phyloP scores from a whole-genome alignment of 202 grass and related monocot species.

The Setaria viridis region DNA sequence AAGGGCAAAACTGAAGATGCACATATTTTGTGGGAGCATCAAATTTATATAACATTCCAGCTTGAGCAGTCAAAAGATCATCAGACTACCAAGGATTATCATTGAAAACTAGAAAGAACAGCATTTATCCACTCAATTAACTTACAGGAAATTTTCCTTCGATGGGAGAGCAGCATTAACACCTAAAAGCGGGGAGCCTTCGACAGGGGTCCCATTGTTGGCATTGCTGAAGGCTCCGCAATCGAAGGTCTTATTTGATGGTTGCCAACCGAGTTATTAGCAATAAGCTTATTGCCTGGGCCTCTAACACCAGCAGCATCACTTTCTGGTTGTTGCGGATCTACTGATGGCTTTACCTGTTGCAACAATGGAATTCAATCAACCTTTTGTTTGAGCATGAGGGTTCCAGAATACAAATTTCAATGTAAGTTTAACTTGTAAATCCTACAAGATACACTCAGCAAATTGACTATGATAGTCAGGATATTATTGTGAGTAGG shows the following conservation, averaged over 20 bases:
- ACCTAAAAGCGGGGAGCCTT: conserved; percentile 69
- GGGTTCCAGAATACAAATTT: neutral
- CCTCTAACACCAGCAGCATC: conserved; percentile 55
- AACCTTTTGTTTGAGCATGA: conserved; percentile 33
- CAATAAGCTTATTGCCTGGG: conserved; percentile 49
- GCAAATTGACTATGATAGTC: conserved; percentile 13
- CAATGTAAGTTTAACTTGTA: conserved; percentile 6
- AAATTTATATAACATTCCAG: neutral
- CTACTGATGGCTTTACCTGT: conserved; percentile 64
- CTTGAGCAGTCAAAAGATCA: neutral
- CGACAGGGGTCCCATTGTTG: conserved; percentile 38
- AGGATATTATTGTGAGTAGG: neutral
- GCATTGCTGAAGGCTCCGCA: conserved; percentile 59
- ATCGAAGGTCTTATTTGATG: conserved; percentile 60
- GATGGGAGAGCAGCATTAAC: conserved; percentile 22
- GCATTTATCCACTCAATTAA: neutral
- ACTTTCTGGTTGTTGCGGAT: conserved; percentile 61
- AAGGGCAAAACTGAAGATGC: neutral
- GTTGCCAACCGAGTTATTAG: conserved; percentile 55
- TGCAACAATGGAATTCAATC: conserved; percentile 49
- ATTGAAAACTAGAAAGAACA: conserved; percentile 23
- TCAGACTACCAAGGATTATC: neutral
- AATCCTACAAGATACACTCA: neutral
- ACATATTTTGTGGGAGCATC: neutral
- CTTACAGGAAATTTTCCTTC: conserved; percentile 50